Conservation (phyloP, 2,329 filamentous ascomycete genomes). For the Akanthomyces dipterigenus region DNA sequence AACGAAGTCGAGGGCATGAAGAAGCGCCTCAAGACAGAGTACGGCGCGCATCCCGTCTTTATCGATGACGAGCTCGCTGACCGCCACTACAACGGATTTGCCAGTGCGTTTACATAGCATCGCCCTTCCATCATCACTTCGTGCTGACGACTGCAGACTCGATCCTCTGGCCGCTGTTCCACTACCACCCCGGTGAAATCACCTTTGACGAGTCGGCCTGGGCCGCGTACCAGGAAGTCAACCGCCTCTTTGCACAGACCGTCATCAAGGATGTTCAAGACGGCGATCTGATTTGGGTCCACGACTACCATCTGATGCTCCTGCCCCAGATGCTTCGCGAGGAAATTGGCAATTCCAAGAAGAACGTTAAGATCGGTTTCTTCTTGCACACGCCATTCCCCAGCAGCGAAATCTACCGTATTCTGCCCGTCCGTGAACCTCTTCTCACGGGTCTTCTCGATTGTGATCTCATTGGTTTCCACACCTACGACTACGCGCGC, state of each 20-base stretch:
- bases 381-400: constrained; percentile 97
- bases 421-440: constrained; percentile 84
- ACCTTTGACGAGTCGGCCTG: constrained; percentile 95
- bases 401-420: constrained; percentile 93
- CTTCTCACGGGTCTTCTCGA: constrained; percentile 82
- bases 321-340: constrained; percentile 92
- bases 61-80: constrained; percentile 91
- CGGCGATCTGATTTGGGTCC: constrained; percentile 94
- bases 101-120: constrained; percentile 56
- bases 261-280: constrained; percentile 84
- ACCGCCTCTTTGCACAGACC: constrained; percentile 82
- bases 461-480: constrained; percentile 94
- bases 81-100: constrained; percentile 95
- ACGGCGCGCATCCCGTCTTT: constrained; percentile 86
- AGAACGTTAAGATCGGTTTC: constrained; percentile 96
- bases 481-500: constrained; percentile 97
- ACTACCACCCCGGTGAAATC: constrained; percentile 97
- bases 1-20: constrained; percentile 69
- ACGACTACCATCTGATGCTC: constrained; percentile 98
- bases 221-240: constrained; percentile 89
- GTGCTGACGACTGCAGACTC: constrained; percentile 55
- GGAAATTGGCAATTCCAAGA: constrained; percentile 71
- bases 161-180: constrained; percentile 97
- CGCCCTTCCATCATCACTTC: neutral
- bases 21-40: constrained; percentile 75